phyloP scores from a whole-genome alignment of 805 yeast species.

The Ogataea zsoltii region DNA sequence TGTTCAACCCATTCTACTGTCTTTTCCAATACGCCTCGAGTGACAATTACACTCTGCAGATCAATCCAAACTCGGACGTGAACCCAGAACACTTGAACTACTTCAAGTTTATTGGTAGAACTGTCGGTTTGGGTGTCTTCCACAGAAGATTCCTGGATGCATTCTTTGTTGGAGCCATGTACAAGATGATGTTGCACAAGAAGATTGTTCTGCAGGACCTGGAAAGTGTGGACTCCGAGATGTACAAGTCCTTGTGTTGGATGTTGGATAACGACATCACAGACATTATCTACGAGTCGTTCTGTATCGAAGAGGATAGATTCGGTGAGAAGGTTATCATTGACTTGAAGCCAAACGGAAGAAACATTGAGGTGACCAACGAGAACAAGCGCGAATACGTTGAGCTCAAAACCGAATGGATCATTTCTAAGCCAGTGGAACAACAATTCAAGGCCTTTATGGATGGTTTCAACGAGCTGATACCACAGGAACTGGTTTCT shows the following conservation, averaged over 20 bases:
- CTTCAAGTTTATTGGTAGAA: constrained; percentile 97
- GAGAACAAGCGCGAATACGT: constrained; percentile 95
- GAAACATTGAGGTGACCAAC: constrained; percentile 87
- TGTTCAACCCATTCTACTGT: constrained; percentile 98
- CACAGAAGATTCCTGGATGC: constrained; percentile 98
- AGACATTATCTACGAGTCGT: constrained; percentile 82
- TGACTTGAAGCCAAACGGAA: constrained; percentile 88
- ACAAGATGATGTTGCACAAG: constrained; percentile 95
- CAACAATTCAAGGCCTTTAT: constrained; percentile 95
- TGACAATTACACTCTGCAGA: constrained; percentile 96
- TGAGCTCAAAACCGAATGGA: constrained; percentile 94
- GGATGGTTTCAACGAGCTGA: constrained; percentile 95
- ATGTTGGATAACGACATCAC: constrained; percentile 92
- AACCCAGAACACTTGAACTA: constrained; percentile 98
- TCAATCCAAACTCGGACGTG: constrained; percentile 94
- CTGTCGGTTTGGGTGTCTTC: constrained; percentile 97
- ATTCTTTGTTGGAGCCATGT: constrained; percentile 96
- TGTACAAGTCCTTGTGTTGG: constrained; percentile 94
- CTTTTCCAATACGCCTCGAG: constrained; percentile 96
- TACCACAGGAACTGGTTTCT: constrained; percentile 94
- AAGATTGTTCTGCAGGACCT: constrained; percentile 94
- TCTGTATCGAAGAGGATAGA: constrained; percentile 83
- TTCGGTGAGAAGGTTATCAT: constrained; percentile 90
- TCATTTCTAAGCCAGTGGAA: constrained; percentile 87
- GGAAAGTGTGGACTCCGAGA: constrained; percentile 99